These are phyloP conservation scores for Phytophthora cajani DNA, from an alignment of 352 stramenopile genomes.

Conservation along the genomic window DNA sequence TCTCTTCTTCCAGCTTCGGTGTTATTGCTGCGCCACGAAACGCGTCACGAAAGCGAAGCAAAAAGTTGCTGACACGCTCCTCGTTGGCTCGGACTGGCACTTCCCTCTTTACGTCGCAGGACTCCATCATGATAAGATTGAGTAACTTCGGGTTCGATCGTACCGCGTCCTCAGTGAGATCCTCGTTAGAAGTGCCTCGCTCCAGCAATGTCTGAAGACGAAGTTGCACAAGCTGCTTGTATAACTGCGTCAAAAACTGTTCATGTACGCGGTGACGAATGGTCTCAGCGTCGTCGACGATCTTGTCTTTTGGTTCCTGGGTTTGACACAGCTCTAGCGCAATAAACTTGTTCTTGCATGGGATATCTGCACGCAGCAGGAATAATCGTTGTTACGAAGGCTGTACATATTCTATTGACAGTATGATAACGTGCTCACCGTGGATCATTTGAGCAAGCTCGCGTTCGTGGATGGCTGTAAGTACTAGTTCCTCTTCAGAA, in stretches of 20 bases:
- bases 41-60: conserved; percentile 64
- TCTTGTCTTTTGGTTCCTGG: conserved; percentile 55
- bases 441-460: conserved; percentile 70
- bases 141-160: conserved; percentile 28
- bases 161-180: conserved; percentile 31
- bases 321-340: conserved; percentile 73
- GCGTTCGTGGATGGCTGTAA: conserved; percentile 68
- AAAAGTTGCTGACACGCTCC: conserved; percentile 65
- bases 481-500: conserved; percentile 72
- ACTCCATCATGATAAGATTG: conserved; percentile 63
- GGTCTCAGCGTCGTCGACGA: conserved; percentile 32
- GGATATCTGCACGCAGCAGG: conserved; percentile 49
- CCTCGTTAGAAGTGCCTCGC: conserved; percentile 18
- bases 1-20: conserved; percentile 36
- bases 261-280: conserved; percentile 61
- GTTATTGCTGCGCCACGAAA: conserved; percentile 58
- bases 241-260: conserved; percentile 44
- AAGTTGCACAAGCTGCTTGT: conserved; percentile 37
- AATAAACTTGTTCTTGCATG: conserved; percentile 70
- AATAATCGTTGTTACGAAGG: neutral
- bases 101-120: conserved; percentile 53
- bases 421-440: conserved; percentile 27
- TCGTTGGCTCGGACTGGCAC: conserved; percentile 41
- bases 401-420: neutral
- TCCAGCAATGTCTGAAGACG: conserved; percentile 18